phyloP scores from a whole-genome alignment of 1,284 basidiomycete genomes.

The Trichosporon inkin region DNA sequence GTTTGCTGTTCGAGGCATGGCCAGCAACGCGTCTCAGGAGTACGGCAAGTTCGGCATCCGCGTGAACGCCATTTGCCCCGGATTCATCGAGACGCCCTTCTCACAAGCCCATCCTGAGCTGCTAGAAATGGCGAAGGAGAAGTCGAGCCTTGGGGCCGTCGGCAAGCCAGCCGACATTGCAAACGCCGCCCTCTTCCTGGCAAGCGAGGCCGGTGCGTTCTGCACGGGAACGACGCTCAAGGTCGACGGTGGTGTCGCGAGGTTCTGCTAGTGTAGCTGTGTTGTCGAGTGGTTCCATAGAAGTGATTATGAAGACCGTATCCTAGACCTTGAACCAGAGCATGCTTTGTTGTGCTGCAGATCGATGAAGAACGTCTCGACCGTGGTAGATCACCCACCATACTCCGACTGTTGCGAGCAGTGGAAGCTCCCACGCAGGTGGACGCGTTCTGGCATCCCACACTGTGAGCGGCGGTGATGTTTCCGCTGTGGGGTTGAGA shows the following conservation, averaged over 20 bases:
- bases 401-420: too few relatives aligned
- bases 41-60: conserved; percentile 32
- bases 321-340: too few relatives aligned
- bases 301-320: too few relatives aligned
- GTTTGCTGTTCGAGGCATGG: conserved; percentile 33
- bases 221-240: conserved; percentile 28
- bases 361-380: too few relatives aligned
- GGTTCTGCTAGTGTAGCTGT: conserved; percentile 1
- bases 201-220: conserved; percentile 26
- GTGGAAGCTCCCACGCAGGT: too few relatives aligned
- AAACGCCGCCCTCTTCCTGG: conserved; percentile 27
- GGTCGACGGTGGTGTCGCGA: conserved; percentile 28
- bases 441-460: too few relatives aligned
- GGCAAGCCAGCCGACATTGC: conserved; percentile 36
- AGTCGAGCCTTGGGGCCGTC: conserved; percentile 22
- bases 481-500: too few relatives aligned
- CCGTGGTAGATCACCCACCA: too few relatives aligned
- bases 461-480: too few relatives aligned
- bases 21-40: conserved; percentile 28
- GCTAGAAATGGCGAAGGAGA: conserved; percentile 11
- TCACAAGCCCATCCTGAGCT: conserved; percentile 16
- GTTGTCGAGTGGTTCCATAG: background rate
- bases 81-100: conserved; percentile 26
- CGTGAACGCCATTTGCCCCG: conserved; percentile 32
- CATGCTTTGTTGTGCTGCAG: too few relatives aligned